These are phyloP conservation scores for Barbatosphaeria neglecta DNA, from an alignment of 495 filamentous ascomycete species.

Conservation along the genomic window DNA sequence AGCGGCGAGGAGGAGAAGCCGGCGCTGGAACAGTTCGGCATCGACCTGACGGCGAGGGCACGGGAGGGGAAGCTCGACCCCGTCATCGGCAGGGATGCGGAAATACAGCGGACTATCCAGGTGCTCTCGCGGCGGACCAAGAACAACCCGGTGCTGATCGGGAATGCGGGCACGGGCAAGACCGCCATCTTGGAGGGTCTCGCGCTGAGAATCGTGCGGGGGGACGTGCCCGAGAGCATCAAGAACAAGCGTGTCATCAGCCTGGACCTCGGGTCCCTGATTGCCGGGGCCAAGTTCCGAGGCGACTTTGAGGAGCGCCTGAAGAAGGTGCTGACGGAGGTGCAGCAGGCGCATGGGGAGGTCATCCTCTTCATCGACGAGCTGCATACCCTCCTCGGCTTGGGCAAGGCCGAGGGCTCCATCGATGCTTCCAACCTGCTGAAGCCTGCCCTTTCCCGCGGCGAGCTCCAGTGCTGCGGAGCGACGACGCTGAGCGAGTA, in stretches of 20 bases:
- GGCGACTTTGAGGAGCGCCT: slow-evolving; percentile 94
- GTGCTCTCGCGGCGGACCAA: slow-evolving; percentile 87
- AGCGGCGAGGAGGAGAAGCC: slow-evolving; percentile 70
- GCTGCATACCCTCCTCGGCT: slow-evolving; percentile 78
- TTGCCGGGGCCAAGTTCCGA: slow-evolving; percentile 89
- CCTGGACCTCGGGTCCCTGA: slow-evolving; percentile 79
- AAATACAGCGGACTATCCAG: slow-evolving; percentile 91
- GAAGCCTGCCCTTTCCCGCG: slow-evolving; percentile 85
- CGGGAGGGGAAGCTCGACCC: slow-evolving; percentile 87
- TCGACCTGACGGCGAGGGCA: slow-evolving; percentile 80
- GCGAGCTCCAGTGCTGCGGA: slow-evolving; percentile 89
- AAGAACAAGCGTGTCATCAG: slow-evolving; percentile 86
- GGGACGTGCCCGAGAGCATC: slow-evolving; percentile 92
- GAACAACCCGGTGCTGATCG: slow-evolving; percentile 93
- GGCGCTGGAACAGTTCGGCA: slow-evolving; percentile 79
- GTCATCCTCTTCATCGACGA: slow-evolving; percentile 96
- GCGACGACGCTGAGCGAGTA: slow-evolving; percentile 92
- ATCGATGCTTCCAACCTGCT: slow-evolving; percentile 93
- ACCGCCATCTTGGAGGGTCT: slow-evolving; percentile 90
- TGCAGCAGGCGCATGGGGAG: slow-evolving; percentile 74
- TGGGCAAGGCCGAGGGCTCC: slow-evolving; percentile 90
- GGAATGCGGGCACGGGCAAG: slow-evolving; percentile 86
- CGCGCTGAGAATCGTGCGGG: slow-evolving; percentile 78
- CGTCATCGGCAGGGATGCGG: slow-evolving; percentile 82
- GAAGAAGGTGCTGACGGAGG: slow-evolving; percentile 83